Conservation (phyloP, 805 yeast species). For the Maudiozyma barnettii region DNA sequence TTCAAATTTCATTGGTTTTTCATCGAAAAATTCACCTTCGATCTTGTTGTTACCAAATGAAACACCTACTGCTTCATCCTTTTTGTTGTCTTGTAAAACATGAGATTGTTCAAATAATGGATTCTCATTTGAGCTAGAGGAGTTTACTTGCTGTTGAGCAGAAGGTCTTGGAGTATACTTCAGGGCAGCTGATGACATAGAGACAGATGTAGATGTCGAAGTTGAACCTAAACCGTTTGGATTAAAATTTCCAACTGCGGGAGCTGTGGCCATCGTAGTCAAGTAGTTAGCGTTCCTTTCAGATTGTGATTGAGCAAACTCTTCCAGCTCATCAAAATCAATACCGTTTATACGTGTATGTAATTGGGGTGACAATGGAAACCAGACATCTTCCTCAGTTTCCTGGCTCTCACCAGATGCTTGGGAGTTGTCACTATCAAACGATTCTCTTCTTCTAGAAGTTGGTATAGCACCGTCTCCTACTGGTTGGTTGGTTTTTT, state of each 20-base stretch:
- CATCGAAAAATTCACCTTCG: conserved; percentile 5
- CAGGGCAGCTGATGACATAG: conserved; percentile 42
- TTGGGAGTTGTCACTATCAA: conserved; percentile 63
- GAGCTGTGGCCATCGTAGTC: conserved; percentile 13
- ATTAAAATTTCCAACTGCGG: neutral
- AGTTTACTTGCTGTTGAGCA: conserved; percentile 2
- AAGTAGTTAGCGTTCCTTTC: conserved; percentile 37
- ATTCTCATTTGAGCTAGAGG: conserved; percentile 1
- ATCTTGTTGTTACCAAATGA: conserved; percentile 32
- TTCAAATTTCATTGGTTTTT: neutral
- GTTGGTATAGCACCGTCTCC: conserved; percentile 1
- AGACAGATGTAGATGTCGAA: conserved; percentile 31
- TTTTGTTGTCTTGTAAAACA: neutral
- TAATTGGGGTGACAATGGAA: conserved; percentile 70
- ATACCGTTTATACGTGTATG: conserved; percentile 61
- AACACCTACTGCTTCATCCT: conserved; percentile 23
- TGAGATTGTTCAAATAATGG: neutral
- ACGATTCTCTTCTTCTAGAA: conserved; percentile 15
- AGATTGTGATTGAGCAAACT: conserved; percentile 53
- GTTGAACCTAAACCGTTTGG: conserved; percentile 8
- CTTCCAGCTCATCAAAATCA: conserved; percentile 85
- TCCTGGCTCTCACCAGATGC: conserved; percentile 76
- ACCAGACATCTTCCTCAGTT: conserved; percentile 95
- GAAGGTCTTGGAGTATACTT: conserved; percentile 47
- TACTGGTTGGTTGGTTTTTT: neutral